Base-by-base conservation (phyloP, 169 alveolate species). In the Neospora caninum region DNA sequence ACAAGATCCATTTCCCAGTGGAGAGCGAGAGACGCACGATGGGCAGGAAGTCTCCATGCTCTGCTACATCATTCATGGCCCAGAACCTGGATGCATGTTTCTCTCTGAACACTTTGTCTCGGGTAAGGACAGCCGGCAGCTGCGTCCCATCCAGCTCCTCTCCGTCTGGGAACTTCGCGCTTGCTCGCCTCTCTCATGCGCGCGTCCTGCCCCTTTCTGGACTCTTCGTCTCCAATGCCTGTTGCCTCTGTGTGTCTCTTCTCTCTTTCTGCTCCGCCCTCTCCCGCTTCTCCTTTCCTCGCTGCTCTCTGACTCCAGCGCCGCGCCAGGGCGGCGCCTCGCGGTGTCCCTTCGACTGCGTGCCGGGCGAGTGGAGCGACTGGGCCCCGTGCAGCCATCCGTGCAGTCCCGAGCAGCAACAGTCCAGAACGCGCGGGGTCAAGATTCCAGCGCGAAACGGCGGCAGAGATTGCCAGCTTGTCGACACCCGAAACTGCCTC, bases 81-180 rank as follows among this genome's bases (percentile, higher is more conserved):
- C 39, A 2, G 84, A 73, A n/a, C 84, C 84, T 18, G 84, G 84
- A 18, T 73, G 84, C 84, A 73, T 73, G 84, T 73, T 73, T n/a
- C 42, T 73, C 42, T 73, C 84, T 0, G 84, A 73, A 43, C 84
- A n/a, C 84, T 73, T 73, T n/a, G 43, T 73, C 43, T 73, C 84
- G 7, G 84, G 84, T 73, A n/a, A 36, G 84, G 7, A n/a, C 9
- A 7, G 41, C 80, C 13, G 13, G 4, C 80, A 34, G 38, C 7
- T 69, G 31, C 80, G 10, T 69, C 41, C 25, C 25, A 25, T 25
- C 16, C 25, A n/a, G 22, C 13, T 49, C 13, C 13, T 49, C 18
- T 4, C 29, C 18, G 9, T 25, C 41, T 7, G 58, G 58, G 13
- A 49, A 49, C 58, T 49, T 4, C 13, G 22, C 58, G 58, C 58